phyloP scores from a whole-genome alignment of 306 rosid genomes.

The Corylus americana region DNA sequence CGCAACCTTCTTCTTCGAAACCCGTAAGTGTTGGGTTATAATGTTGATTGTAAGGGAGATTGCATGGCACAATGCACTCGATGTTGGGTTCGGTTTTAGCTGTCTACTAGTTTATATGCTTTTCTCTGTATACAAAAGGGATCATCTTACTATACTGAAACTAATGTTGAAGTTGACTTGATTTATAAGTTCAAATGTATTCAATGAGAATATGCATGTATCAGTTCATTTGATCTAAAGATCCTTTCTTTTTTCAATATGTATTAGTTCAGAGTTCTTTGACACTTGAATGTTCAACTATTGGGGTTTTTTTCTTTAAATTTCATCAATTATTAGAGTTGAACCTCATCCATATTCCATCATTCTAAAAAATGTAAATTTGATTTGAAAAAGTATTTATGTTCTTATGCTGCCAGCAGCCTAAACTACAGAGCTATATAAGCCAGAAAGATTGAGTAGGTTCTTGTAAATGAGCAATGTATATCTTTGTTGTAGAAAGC shows the following conservation, averaged over 20 bases:
- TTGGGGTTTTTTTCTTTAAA: too few species aligned
- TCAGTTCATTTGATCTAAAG: neutral
- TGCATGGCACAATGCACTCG: slow-evolving; percentile 94
- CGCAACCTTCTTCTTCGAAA: slow-evolving; percentile 81
- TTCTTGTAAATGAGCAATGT: too few species aligned
- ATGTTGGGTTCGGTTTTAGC: slow-evolving; percentile 93
- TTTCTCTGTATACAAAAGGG: neutral
- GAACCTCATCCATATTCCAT: too few species aligned
- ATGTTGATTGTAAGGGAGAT: slow-evolving; percentile 87
- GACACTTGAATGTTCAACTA: neutral
- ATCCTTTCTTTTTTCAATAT: neutral
- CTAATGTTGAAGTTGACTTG: neutral
- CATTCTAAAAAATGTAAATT: too few species aligned
- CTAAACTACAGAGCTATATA: too few species aligned
- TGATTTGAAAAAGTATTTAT: too few species aligned
- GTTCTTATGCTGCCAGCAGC: too few species aligned
- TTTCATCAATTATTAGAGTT: too few species aligned
- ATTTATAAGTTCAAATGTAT: neutral
- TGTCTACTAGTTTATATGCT: neutral
- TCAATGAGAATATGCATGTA: neutral
- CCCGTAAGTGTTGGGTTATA: slow-evolving; percentile 84
- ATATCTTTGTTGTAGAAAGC: too few species aligned
- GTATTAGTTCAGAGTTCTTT: neutral
- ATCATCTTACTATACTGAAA: neutral
- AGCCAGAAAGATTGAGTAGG: too few species aligned